Evolutionary conservation across 2,329 filamentous ascomycete genomes (phyloP).

Genomic region (Chalaropsis ovoidea): DNA sequence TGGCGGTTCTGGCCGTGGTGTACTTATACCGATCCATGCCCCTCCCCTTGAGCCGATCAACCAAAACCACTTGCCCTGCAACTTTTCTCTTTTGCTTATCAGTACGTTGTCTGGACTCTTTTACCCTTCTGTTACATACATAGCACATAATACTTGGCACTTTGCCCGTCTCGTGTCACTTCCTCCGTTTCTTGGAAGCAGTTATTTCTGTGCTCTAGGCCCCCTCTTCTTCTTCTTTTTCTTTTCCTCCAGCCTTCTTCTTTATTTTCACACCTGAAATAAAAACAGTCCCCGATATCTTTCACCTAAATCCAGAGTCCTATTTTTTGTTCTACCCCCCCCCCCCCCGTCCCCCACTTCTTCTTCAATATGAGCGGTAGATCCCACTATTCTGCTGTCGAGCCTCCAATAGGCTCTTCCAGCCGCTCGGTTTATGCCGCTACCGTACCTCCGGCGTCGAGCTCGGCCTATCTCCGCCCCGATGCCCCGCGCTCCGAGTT

Average conservation of each 20-base stretch:
- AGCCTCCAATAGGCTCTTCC: slow-evolving; percentile 6
- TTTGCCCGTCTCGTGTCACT: not conserved
- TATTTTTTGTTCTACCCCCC: not conserved
- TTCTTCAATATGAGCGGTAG: slow-evolving; percentile 21
- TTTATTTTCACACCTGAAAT: not conserved
- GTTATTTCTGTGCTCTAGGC: slow-evolving; percentile 1
- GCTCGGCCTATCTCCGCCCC: slow-evolving; percentile 15
- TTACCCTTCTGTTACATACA: slow-evolving; percentile 1
- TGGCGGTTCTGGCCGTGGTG: not conserved
- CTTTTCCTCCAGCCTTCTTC: not conserved
- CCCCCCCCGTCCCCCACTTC: not conserved
- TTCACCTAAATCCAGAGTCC: not conserved
- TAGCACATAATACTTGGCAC: not conserved
- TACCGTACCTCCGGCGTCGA: slow-evolving; percentile 7
- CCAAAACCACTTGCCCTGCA: not conserved
- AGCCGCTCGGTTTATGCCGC: slow-evolving; percentile 17
- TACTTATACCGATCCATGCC: slow-evolving; percentile 15
- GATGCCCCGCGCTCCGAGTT: slow-evolving; percentile 22
- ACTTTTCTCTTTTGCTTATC: slow-evolving; percentile 1
- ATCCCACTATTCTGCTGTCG: slow-evolving; percentile 22
- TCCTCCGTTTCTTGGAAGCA: not conserved
- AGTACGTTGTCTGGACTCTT: not conserved
- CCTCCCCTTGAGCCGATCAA: slow-evolving; percentile 4
- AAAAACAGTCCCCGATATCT: not conserved
- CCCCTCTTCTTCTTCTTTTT: not conserved